phyloP scores from a whole-genome alignment of 1,139 yeast genomes.

The Suhomyces terraborum region DNA sequence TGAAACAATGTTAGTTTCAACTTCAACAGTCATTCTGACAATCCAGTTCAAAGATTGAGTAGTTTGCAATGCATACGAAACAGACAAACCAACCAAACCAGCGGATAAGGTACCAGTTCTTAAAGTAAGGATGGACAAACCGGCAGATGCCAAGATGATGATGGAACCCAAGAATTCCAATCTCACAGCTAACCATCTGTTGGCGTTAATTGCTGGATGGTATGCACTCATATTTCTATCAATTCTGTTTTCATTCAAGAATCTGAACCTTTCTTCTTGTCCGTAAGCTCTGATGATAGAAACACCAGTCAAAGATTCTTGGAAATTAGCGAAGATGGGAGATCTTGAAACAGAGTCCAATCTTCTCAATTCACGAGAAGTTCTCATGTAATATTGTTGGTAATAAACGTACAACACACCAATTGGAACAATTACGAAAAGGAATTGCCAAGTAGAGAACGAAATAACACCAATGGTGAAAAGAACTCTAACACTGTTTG shows the following conservation, averaged over 20 bases:
- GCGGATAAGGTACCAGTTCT: slow-evolving; percentile 72
- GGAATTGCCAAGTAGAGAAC: slow-evolving; percentile 85
- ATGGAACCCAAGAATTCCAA: slow-evolving; percentile 87
- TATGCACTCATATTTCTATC: slow-evolving; percentile 89
- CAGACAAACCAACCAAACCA: slow-evolving; percentile 90
- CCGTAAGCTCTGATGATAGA: slow-evolving; percentile 86
- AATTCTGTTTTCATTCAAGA: slow-evolving; percentile 72
- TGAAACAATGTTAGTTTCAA: slow-evolving; percentile 93
- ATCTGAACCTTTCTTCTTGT: slow-evolving; percentile 72
- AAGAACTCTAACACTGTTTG: slow-evolving; percentile 69
- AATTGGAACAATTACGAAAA: slow-evolving; percentile 71
- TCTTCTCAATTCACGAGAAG: slow-evolving; percentile 94
- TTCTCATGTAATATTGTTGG: slow-evolving; percentile 85
- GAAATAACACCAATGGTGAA: slow-evolving; percentile 84
- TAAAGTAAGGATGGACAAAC: slow-evolving; percentile 71
- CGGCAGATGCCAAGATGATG: slow-evolving; percentile 83
- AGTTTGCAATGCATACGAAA: slow-evolving; percentile 87
- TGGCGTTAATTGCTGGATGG: slow-evolving; percentile 91
- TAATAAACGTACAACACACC: slow-evolving; percentile 73
- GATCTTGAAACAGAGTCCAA: slow-evolving; percentile 91
- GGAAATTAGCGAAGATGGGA: slow-evolving; percentile 96
- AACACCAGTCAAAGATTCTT: slow-evolving; percentile 89
- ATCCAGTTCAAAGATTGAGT: slow-evolving; percentile 96
- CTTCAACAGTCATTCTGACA: slow-evolving; percentile 97
- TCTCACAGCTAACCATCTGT: slow-evolving; percentile 96